phyloP scores from a whole-genome alignment of 805 yeast genomes.

The Spathaspora boniae region DNA sequence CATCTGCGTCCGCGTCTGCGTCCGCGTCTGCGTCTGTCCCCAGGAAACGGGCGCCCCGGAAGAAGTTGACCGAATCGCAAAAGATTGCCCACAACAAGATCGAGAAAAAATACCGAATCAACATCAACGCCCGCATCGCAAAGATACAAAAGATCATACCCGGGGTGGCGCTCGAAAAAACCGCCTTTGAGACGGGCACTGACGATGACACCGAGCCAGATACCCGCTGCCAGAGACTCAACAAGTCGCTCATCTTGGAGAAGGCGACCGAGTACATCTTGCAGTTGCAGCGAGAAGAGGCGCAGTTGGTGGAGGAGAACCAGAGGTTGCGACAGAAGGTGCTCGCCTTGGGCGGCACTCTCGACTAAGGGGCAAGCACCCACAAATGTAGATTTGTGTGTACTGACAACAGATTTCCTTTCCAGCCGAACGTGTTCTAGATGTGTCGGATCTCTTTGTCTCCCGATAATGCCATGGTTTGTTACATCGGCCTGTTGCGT shows the following conservation, averaged over 20 bases:
- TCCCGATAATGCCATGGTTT: too few relatives aligned
- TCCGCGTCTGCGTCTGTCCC: conserved; percentile 2
- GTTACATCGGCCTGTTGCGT: too few relatives aligned
- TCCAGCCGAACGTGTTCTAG: too few relatives aligned
- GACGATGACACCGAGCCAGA: conserved; percentile 11
- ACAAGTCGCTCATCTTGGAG: conserved; percentile 66
- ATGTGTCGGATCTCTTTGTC: too few relatives aligned
- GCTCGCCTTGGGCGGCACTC: conserved; percentile 11
- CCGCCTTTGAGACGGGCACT: conserved; percentile 57
- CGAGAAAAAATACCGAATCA: conserved; percentile 67
- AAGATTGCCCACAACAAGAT: conserved; percentile 71
- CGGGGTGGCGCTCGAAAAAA: conserved; percentile 58
- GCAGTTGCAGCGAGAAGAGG: conserved; percentile 49
- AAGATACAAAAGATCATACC: conserved; percentile 66
- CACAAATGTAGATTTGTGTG: too few relatives aligned
- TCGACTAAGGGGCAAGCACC: too few relatives aligned
- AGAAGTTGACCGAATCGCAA: conserved; percentile 55
- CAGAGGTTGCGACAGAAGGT: conserved; percentile 22
- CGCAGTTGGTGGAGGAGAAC: conserved; percentile 28
- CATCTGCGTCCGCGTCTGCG: not conserved
- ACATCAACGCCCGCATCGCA: conserved; percentile 69
- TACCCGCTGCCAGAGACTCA: conserved; percentile 33
- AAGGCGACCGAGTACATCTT: conserved; percentile 62
- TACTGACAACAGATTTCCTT: too few relatives aligned
- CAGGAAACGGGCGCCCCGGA: conserved; percentile 47